phyloP scores from a whole-genome alignment of 257 asterid species.

The Solanum sejunctum region DNA sequence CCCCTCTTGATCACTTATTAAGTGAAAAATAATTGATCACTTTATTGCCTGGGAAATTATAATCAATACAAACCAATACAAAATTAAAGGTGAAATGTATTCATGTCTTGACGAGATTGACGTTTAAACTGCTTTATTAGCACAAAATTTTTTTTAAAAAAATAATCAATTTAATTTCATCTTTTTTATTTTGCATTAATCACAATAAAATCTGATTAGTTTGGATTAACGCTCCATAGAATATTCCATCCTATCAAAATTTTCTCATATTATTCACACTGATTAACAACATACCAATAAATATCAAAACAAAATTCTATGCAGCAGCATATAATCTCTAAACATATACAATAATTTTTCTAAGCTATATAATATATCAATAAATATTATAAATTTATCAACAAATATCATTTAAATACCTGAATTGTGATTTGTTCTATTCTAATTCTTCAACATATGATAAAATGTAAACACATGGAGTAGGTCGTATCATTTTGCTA shows the following conservation, averaged over 20 bases:
- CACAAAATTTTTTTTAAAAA: not conserved
- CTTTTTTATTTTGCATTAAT: not conserved
- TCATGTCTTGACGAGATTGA: not conserved
- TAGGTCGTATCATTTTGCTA: too few relatives aligned
- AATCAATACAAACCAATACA: not conserved
- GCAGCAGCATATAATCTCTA: not conserved
- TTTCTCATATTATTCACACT: too few relatives aligned
- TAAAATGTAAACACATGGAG: not conserved
- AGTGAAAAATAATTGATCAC: not conserved
- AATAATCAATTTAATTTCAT: not conserved
- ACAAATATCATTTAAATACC: not conserved
- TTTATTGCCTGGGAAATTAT: not conserved
- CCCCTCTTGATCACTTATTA: not conserved
- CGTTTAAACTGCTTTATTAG: not conserved
- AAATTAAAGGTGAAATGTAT: not conserved
- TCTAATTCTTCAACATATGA: not conserved
- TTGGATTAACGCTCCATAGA: too few relatives aligned
- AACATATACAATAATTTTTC: not conserved
- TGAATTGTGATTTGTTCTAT: not conserved
- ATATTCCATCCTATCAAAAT: too few relatives aligned
- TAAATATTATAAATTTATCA: not conserved
- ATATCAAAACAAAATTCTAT: not conserved
- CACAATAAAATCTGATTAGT: too few relatives aligned
- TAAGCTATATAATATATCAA: not conserved
- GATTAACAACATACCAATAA: not conserved